Base-by-base conservation (phyloP, 441 rosid genomes). In the Pelargonium cotyledonis region DNA sequence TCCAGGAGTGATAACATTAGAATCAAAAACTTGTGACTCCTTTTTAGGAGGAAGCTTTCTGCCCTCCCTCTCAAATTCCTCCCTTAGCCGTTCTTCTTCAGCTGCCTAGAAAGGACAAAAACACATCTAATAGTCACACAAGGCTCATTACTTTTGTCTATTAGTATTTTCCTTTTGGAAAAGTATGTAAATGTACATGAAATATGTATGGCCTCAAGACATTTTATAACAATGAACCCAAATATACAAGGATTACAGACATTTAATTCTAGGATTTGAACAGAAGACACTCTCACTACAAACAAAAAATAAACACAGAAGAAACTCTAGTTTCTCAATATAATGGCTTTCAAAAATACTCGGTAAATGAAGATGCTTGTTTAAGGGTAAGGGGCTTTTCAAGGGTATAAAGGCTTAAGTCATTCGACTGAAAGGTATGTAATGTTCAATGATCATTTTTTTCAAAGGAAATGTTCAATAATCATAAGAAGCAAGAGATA, bases 1-100 rank as follows among this genome's bases (percentile, higher is more conserved):
- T 72, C 98, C 98, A 31, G 98, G 96, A 40, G 98, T 92, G 71
- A 92, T 90, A 69, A 92, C 85, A 79, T 92, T 90, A 31, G 96
- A 90, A 83, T 92, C 98, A 81, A 77, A 80, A 72, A 76, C 72
- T 77, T 87, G 90, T 8, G 93, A 85, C n/a, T 78, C 78, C 73
- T 81, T 72, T 81, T 84, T 90, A 19, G 91, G 89, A 70, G 98
- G 96, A 60, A 92, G 86, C 67, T 77, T 85, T 80, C 83, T 85
- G 72, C 98, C 98, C 84, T 92, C 91, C 75, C 77, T 82, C 79
- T 83, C 94, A 78, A 92, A 92, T 76, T 89, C 94, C 82, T 81
- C 82, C 41, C 96, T 86, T 14, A 92, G 75, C 67, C 81, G 74
- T 79, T 85, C 91, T 80, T 92, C 98, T 82, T 89, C 98, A 76